phyloP scores from a whole-genome alignment of 1,284 basidiomycete species.

The Violaceomyces palustris region DNA sequence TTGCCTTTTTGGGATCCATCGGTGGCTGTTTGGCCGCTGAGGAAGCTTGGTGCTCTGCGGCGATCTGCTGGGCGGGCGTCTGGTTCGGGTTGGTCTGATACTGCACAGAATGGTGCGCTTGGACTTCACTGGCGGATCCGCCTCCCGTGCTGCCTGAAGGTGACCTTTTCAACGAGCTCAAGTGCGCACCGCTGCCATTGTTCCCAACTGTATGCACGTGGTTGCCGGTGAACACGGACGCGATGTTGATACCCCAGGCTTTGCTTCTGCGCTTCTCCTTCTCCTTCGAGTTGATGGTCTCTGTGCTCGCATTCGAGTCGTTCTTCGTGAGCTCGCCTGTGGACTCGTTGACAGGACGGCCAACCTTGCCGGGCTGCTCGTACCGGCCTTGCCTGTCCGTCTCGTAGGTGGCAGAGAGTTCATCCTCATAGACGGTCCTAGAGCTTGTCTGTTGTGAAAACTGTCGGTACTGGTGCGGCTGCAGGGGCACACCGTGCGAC shows the following conservation, averaged over 20 bases:
- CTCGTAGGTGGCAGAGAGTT: slow-evolving; percentile 10
- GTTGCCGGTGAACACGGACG: slow-evolving; percentile 5
- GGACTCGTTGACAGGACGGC: too few relatives aligned
- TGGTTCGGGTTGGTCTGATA: slow-evolving; percentile 8
- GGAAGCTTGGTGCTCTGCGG: slow-evolving; percentile 33
- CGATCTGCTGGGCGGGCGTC: slow-evolving; percentile 31
- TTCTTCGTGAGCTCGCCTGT: slow-evolving; percentile 20
- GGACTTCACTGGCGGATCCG: slow-evolving; percentile 1
- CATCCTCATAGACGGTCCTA: slow-evolving; percentile 13
- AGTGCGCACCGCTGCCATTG: not conserved
- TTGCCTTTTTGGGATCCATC: slow-evolving; percentile 74
- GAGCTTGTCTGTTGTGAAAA: slow-evolving; percentile 7
- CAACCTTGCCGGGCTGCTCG: not conserved
- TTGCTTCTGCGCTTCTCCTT: slow-evolving; percentile 28
- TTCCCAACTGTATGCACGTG: not conserved
- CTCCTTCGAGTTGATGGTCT: slow-evolving; percentile 29
- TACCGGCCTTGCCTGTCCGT: not conserved
- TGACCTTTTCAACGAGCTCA: not conserved
- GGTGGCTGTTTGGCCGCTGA: slow-evolving; percentile 50
- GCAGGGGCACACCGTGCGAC: slow-evolving; percentile 10
- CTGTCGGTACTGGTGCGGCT: slow-evolving; percentile 24
- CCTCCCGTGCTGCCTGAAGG: slow-evolving; percentile 4
- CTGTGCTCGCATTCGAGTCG: slow-evolving; percentile 26
- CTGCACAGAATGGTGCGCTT: too few relatives aligned
- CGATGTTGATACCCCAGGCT: slow-evolving; percentile 30